A percentile compares a stretch with the other conserved stretches of the same genome.
phyloP scores from a whole-genome alignment of 768 basidiomycete species.

The Tricholoma terreum region DNA sequence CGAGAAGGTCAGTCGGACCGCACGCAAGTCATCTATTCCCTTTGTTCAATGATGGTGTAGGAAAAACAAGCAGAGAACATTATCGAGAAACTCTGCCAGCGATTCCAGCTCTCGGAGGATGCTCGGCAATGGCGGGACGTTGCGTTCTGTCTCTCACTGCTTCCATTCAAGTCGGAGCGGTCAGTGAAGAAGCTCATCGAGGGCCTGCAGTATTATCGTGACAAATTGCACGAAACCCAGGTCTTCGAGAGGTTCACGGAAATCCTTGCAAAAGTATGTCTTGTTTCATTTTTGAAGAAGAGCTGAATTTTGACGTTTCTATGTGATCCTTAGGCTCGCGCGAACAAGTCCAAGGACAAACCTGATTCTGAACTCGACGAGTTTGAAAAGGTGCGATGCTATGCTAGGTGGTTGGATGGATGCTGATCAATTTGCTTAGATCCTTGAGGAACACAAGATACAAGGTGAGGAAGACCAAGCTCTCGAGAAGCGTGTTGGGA shows the following conservation, averaged over 20 bases:
- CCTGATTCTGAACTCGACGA: slow-evolving; percentile 93
- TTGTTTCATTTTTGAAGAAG: not conserved
- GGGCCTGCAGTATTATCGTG: slow-evolving; percentile 87
- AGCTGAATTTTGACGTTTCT: not conserved
- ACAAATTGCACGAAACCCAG: slow-evolving; percentile 86
- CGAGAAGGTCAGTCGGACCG: slow-evolving; percentile 70
- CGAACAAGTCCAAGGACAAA: slow-evolving; percentile 89
- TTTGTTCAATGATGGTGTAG: slow-evolving; percentile 35
- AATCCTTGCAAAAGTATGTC: slow-evolving; percentile 79
- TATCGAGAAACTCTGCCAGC: slow-evolving; percentile 95
- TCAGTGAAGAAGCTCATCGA: slow-evolving; percentile 97
- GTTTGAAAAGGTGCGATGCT: slow-evolving; percentile 71
- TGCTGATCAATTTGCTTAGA: slow-evolving; percentile 41
- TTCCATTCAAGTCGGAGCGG: slow-evolving; percentile 96
- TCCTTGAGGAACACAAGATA: slow-evolving; percentile 74
- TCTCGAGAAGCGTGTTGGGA: slow-evolving; percentile 80
- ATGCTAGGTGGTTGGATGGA: not conserved
- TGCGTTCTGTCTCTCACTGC: slow-evolving; percentile 88
- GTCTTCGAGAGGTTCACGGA: slow-evolving; percentile 85
- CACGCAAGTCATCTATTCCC: not conserved
- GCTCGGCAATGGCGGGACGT: slow-evolving; percentile 97
- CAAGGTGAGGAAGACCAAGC: slow-evolving; percentile 93
- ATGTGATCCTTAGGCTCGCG: slow-evolving; percentile 55
- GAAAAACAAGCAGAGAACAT: slow-evolving; percentile 98
- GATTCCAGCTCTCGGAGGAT: slow-evolving; percentile 86